phyloP scores from a whole-genome alignment of 1,284 basidiomycete genomes.

The Trichosporon ovoides region DNA sequence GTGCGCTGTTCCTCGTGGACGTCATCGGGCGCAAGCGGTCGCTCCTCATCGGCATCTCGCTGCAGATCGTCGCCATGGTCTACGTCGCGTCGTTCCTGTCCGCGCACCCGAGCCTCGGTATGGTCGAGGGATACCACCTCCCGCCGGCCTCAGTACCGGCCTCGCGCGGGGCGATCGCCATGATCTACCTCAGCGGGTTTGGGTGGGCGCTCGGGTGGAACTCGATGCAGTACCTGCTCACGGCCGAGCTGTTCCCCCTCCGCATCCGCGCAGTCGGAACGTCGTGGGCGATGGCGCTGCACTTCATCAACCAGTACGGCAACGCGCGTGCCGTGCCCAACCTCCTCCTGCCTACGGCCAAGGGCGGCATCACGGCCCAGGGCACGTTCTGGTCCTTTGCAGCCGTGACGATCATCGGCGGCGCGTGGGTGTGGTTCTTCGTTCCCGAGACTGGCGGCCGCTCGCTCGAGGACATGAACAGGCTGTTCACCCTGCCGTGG shows the following conservation, averaged over 20 bases:
- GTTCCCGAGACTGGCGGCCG: slow-evolving; percentile 29
- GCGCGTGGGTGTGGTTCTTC: slow-evolving; percentile 26
- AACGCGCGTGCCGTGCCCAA: slow-evolving; percentile 16
- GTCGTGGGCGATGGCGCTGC: slow-evolving; percentile 8
- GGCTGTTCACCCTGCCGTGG: slow-evolving; percentile 19
- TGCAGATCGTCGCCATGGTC: slow-evolving; percentile 13
- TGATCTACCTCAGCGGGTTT: slow-evolving; percentile 16
- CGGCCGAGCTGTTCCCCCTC: slow-evolving; percentile 15
- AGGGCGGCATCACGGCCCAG: slow-evolving; percentile 10
- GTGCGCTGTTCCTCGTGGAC: slow-evolving; percentile 17
- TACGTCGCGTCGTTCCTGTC: slow-evolving; percentile 14
- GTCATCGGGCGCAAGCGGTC: slow-evolving; percentile 17
- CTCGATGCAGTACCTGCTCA: slow-evolving; percentile 14
- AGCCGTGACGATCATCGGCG: slow-evolving; percentile 19
- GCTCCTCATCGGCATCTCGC: slow-evolving; percentile 11
- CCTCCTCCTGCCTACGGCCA: slow-evolving; percentile 4
- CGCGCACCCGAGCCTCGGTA: slow-evolving; percentile 4
- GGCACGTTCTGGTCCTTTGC: slow-evolving; percentile 34
- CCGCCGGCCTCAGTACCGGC: not conserved
- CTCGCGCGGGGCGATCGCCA: slow-evolving; percentile 8
- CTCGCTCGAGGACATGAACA: slow-evolving; percentile 20
- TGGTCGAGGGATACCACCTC: slow-evolving; percentile 5
- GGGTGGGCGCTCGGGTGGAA: slow-evolving; percentile 15
- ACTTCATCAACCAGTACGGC: slow-evolving; percentile 14
- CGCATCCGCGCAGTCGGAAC: slow-evolving; percentile 11